Base-by-base conservation (phyloP, 2,329 filamentous ascomycete genomes). In the Aspergillus ochraceus region DNA sequence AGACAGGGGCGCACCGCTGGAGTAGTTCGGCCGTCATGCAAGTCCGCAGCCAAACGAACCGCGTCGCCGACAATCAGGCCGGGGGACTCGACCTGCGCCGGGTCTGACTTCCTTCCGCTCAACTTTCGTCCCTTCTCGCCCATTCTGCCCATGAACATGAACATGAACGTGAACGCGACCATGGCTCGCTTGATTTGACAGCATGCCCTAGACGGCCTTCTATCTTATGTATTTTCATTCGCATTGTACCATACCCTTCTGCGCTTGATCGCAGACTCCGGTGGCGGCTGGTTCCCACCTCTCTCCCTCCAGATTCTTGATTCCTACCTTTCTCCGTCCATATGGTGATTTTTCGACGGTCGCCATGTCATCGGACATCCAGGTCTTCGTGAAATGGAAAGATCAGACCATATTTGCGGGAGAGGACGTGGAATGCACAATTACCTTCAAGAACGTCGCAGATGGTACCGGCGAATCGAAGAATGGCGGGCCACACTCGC, bases 371-470 rank as follows among this genome's bases (percentile, higher is more conserved):
- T 86, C 83, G 78, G 94, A 96, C 81, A 92, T 99, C 75, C 90
- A 93, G 76, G 94, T 97, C 77, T 97, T 94, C 76, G 91, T 99
- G 76, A 88, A 89, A 80, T 99, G 94, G 90, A 90, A 92, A 76
- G 91, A 96, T 74, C 88, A 94, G 76, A 93, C 91, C 63, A 91
- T 99, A 70, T 99, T 98, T 79, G 91, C 95, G 59, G 95, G 95
- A 77, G 95, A 99, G 82, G 90, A 97, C 72, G 86, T 98, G 72
- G 91, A 93, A 79, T 98, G 95, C 79, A 92, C 89, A 67, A 96
- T 99, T 76, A 97, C 91, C 54, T 99, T 99, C 80, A 94, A 90
- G 79, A 99, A 99, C 75, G 84, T 93, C 53, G 81, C 84, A 30
- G 76, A 84, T 53, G 79, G 67, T 61, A 66, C 64, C 57, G 68